Conservation (phyloP, 768 basidiomycete species). For the Kwoniella botswanensis region DNA sequence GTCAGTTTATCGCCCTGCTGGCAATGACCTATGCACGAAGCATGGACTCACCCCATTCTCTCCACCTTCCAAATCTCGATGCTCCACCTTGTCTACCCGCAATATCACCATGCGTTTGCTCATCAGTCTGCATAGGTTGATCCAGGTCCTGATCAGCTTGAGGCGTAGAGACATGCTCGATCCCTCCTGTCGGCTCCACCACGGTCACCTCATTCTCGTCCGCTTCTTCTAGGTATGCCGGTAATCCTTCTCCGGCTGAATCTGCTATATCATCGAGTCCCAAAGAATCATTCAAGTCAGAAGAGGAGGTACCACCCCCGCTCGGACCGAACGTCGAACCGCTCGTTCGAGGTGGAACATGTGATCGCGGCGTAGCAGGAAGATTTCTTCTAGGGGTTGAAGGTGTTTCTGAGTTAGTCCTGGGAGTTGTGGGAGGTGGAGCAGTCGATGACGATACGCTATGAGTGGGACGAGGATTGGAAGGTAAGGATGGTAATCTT, state of each 20-base stretch:
- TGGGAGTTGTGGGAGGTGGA: neutral
- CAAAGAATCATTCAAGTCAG: neutral
- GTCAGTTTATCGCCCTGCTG: no score
- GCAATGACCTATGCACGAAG: neutral
- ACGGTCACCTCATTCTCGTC: constrained; percentile 2
- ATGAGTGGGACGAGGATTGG: neutral
- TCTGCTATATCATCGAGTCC: constrained; percentile 3
- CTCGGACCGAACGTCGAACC: neutral
- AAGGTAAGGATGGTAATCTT: neutral
- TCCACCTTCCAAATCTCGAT: constrained; percentile 15
- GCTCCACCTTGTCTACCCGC: neutral
- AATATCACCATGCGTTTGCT: neutral
- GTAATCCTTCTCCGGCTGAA: constrained; percentile 8
- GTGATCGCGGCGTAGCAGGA: neutral
- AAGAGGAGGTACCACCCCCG: neutral
- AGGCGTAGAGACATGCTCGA: neutral
- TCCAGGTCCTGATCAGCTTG: neutral
- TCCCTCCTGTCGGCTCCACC: neutral
- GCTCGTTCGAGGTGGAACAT: neutral
- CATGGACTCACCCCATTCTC: constrained; percentile 19
- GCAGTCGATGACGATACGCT: neutral
- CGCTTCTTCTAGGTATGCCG: constrained; percentile 10
- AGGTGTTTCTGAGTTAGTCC: neutral
- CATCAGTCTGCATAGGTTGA: neutral
- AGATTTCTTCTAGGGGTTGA: neutral